A percentile compares a stretch with the other conserved stretches of the same genome.
Evolutionary conservation across 345 rosid species (phyloP).

Genomic region (Arabidopsis suecica): DNA sequence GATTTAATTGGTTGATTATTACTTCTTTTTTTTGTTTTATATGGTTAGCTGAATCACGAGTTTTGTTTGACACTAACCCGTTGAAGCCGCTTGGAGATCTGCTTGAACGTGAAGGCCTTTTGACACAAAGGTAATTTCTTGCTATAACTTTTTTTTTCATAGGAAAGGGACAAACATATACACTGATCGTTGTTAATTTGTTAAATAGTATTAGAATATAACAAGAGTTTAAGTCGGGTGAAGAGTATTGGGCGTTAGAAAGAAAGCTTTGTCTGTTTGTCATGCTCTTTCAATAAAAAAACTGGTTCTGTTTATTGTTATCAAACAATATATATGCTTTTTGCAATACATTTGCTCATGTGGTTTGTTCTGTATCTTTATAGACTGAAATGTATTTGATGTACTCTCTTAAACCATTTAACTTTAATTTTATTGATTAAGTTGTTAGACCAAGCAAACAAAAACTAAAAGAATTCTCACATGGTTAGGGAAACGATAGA

Average conservation of each 20-base stretch:
- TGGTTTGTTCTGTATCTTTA: background rate
- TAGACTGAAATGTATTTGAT: constrained; percentile 4
- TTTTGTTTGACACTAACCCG: constrained; percentile 54
- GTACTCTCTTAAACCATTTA: background rate
- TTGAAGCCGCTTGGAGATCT: constrained; percentile 57
- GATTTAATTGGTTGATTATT: too few relatives aligned
- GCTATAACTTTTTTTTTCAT: background rate
- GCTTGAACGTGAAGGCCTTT: constrained; percentile 64
- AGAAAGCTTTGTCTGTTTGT: constrained; percentile 66
- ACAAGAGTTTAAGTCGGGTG: constrained; percentile 67
- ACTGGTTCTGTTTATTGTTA: constrained; percentile 8
- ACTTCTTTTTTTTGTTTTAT: too few relatives aligned
- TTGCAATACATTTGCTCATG: constrained; percentile 1
- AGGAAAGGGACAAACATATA: constrained; percentile 4
- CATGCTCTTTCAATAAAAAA: constrained; percentile 54
- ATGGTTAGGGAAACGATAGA: constrained; percentile 22
- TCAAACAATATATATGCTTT: background rate
- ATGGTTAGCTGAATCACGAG: constrained; percentile 25
- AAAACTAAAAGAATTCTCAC: background rate
- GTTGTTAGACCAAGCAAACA: too few relatives aligned
- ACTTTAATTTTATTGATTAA: too few relatives aligned
- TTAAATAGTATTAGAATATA: constrained; percentile 54
- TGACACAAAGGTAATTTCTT: constrained; percentile 61
- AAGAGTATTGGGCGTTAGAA: constrained; percentile 48
- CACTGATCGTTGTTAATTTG: constrained; percentile 24